phyloP scores from a whole-genome alignment of 208 protist species.

The Acanthamoeba castellanii region DNA sequence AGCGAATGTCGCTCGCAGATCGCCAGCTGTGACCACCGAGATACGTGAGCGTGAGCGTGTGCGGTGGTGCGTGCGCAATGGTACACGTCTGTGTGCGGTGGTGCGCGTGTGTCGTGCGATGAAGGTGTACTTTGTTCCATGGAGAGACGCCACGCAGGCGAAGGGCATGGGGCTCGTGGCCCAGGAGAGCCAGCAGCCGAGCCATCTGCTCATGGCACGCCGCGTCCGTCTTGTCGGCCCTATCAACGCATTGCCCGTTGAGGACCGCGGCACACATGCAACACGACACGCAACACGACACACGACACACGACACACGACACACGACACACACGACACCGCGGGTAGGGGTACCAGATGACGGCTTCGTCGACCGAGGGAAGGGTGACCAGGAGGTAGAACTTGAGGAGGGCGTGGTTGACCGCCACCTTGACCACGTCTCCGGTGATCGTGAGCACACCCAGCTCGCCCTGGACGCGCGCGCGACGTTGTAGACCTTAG shows the following conservation, averaged over 20 bases:
- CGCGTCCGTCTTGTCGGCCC: slow-evolving; percentile 12
- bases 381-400: slow-evolving; percentile 48
- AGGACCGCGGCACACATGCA: too few species aligned
- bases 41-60: too few species aligned
- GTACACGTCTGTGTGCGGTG: too few species aligned
- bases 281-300: too few species aligned
- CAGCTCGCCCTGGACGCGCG: neutral
- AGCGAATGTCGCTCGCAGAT: slow-evolving; percentile 31
- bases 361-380: slow-evolving; percentile 20
- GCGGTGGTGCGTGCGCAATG: neutral
- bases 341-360: neutral
- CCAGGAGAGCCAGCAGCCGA: neutral
- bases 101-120: neutral
- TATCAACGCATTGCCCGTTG: too few species aligned
- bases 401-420: slow-evolving; percentile 38
- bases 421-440: slow-evolving; percentile 12
- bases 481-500: too few species aligned
- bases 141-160: slow-evolving; percentile 1
- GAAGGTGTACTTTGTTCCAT: neutral
- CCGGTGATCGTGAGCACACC: slow-evolving; percentile 41
- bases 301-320: neutral
- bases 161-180: slow-evolving; percentile 7
- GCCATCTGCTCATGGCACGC: slow-evolving; percentile 43
- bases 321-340: neutral
- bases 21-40: neutral